A percentile compares a stretch with the other conserved stretches of the same genome.
These are phyloP conservation scores for Penicillium crustosum DNA, from an alignment of 2,329 filamentous ascomycete genomes.

Conservation along the genomic window DNA sequence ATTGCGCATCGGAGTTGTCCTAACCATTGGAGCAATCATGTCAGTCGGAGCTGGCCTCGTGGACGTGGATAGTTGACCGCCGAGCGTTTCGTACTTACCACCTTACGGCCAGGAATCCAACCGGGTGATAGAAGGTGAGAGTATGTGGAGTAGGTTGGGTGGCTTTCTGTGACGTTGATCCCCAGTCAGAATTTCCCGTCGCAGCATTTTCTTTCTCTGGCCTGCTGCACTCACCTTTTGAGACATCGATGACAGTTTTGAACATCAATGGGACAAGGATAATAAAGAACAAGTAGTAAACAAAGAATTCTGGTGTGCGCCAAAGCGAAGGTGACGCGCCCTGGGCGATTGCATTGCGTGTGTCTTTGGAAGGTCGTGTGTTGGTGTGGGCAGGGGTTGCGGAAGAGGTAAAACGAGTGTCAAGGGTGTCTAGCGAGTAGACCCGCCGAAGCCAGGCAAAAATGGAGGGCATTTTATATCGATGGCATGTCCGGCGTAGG, in stretches of 20 bases:
- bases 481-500: conserved; percentile 30
- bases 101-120: conserved; percentile 90
- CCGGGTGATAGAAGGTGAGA: conserved; percentile 70
- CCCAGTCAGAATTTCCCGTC: conserved; percentile 16
- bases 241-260: conserved; percentile 83
- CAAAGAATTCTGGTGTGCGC: conserved; percentile 79
- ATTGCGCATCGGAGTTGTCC: conserved; percentile 90
- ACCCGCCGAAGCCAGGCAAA: conserved; percentile 53
- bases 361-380: conserved; percentile 44
- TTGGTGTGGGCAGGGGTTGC: conserved; percentile 67
- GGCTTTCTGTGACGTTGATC: conserved; percentile 58
- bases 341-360: conserved; percentile 44
- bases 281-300: conserved; percentile 72
- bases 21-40: conserved; percentile 38
- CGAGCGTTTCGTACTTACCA: conserved; percentile 56
- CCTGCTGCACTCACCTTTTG: conserved; percentile 60
- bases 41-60: conserved; percentile 9
- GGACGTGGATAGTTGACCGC: not conserved
- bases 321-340: conserved; percentile 68
- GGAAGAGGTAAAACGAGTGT: conserved; percentile 70
- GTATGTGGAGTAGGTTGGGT: conserved; percentile 78
- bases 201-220: not conserved
- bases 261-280: conserved; percentile 80
- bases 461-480: conserved; percentile 45
- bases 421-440: conserved; percentile 67